These are phyloP conservation scores for Spongospora subterranea DNA, from an alignment of 208 protist genomes.

Conservation along the genomic window DNA sequence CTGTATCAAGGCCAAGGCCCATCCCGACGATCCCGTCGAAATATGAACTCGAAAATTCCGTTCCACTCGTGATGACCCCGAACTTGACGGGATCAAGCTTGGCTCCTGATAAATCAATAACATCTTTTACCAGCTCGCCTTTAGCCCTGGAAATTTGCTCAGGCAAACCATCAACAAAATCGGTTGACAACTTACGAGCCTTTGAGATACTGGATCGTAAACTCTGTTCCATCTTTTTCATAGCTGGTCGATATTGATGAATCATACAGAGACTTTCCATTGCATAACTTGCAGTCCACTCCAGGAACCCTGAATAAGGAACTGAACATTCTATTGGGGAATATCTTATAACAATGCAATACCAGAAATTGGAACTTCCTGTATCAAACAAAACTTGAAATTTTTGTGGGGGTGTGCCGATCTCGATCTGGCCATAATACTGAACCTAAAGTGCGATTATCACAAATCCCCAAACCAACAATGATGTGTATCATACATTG, in stretches of 20 bases:
- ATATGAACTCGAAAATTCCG: conserved; percentile 84
- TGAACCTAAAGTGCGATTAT: too few relatives aligned
- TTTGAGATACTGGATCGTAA: conserved; percentile 64
- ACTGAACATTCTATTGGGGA: neutral
- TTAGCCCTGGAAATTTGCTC: neutral
- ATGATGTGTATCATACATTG: too few relatives aligned
- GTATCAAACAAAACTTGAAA: conserved; percentile 74
- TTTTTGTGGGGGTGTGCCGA: conserved; percentile 71
- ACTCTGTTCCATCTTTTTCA: conserved; percentile 60
- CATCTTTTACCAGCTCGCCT: neutral
- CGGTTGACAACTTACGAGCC: conserved; percentile 84
- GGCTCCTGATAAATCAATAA: neutral
- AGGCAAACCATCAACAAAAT: conserved; percentile 74
- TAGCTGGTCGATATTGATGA: conserved; percentile 66
- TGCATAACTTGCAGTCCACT: neutral
- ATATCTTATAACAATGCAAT: neutral
- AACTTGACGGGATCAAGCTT: conserved; percentile 83
- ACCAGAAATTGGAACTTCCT: conserved; percentile 73
- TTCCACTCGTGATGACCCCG: conserved; percentile 78
- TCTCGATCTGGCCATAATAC: conserved; percentile 70
- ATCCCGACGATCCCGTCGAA: conserved; percentile 89
- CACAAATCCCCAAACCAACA: too few relatives aligned
- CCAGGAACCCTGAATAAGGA: neutral
- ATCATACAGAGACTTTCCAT: conserved; percentile 59
- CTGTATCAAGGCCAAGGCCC: conserved; percentile 82